These are phyloP conservation scores for Delitschia confertaspora DNA, from an alignment of 495 filamentous ascomycete species.

Conservation along the genomic window DNA sequence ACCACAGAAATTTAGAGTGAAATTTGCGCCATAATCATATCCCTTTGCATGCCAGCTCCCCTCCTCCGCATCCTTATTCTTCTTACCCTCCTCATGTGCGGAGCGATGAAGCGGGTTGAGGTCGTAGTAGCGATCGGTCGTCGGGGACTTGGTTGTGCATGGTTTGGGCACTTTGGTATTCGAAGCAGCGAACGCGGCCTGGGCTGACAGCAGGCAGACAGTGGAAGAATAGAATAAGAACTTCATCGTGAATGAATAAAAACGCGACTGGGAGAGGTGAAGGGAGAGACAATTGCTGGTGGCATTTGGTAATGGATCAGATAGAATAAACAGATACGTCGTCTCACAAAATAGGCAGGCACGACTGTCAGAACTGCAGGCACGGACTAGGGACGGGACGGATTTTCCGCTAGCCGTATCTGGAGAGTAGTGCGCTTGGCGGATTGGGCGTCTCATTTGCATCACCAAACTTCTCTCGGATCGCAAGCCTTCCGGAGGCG, in stretches of 20 bases:
- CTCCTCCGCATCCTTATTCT: conserved; percentile 52
- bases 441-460: too few species aligned
- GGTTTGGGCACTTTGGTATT: conserved; percentile 41
- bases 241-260: conserved; percentile 9
- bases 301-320: too few species aligned
- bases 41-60: conserved; percentile 76
- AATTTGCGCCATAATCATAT: conserved; percentile 79
- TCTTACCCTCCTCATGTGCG: conserved; percentile 50
- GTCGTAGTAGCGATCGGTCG: conserved; percentile 79
- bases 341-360: too few species aligned
- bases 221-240: conserved; percentile 12
- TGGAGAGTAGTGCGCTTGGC: too few species aligned
- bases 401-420: too few species aligned
- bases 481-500: too few species aligned
- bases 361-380: too few species aligned
- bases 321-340: too few species aligned
- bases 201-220: conserved; percentile 33
- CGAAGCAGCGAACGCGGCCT: conserved; percentile 33
- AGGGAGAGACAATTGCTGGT: too few species aligned
- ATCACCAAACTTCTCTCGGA: too few species aligned
- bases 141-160: conserved; percentile 71
- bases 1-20: conserved; percentile 90
- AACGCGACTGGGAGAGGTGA: conserved; percentile 5
- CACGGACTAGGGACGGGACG: too few species aligned
- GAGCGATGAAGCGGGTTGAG: conserved; percentile 62